Base-by-base conservation (phyloP, 163 green algal species). In the Scenedesmus sp. region DNA sequence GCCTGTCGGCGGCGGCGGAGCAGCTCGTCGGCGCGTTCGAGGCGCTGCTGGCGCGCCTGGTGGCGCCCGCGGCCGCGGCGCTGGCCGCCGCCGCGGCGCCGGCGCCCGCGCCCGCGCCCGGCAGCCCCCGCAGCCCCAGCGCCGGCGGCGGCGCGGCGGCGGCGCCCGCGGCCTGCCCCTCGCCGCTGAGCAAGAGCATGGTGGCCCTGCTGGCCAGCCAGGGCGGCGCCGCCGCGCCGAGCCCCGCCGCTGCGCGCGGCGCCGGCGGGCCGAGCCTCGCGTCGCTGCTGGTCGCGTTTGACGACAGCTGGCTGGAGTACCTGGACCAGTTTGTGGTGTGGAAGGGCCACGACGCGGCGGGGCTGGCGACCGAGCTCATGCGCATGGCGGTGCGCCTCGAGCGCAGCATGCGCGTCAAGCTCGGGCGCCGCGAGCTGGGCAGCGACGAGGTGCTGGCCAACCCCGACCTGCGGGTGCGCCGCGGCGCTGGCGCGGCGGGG, bases 261-360 rank as follows among this genome's bases (percentile, higher is more conserved):
- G 31, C 18, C 5, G 7, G 34, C 24, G 36, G 18, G 53, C 24
- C 20, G 53, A 70, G 4, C 17, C 47, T 91, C 63, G 70, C 63
- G 17, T 57, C 84, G 20, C 66, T 85, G 64, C 80, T 95, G 71
- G 71, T 85, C 36, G 39, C 31, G 17, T 97, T 97, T 87, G 93
- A 97, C 63, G 78, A 86, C 28, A 75, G 77, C 18, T 98, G 94
- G 94, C 78, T 93, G 22, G 63, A 82, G 24, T 98, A 97, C 83
- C 84, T 97, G 75, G 91, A 97, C 78, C 89, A 93, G 70, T 98
- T 98, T 87, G 88, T 90, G 56, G 90, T 90, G 18, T 98, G 94
- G 94, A 98, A 98, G 89, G 84, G 83, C 50, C 86, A 89, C 29
- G 90, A 97, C 75, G 89, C 92, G 47, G 87, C 85, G 29, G 78